Base-by-base conservation (phyloP, 805 yeast species). In the Cyberlindnera saturnus region DNA sequence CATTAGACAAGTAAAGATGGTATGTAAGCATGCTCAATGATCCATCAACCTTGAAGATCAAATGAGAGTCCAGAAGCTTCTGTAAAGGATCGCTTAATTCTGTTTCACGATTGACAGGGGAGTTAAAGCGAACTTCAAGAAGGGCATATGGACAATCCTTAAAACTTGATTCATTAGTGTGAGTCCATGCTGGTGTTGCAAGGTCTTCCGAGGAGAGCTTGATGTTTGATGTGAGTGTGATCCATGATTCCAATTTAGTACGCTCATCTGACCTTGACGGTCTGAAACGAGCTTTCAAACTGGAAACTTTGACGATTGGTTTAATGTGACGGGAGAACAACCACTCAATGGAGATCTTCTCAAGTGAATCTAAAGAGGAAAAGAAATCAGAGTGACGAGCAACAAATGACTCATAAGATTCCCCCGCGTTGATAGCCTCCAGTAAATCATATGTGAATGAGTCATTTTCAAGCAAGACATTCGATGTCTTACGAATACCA, bases 121-220 rank as follows among this genome's bases (percentile, higher is more conserved):
- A 65, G 31, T 67, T 68, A 64, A 75, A 75, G 17, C 74, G 59
- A 18, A 80, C 56, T 42, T 73, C 75, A 28, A 79, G 58, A 0
- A 75, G 63, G 0, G 77, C 67, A 51, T 74, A 72, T 3, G 82
- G 81, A 52, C 77, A 75, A 1, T 26, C 5, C 1, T 51, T 38
- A 0, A 40, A 38, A 7, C 49, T 40, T 1, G 31, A 11, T 13
- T 48, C 51, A 34, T 57, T 48, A 1, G 10, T 23, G 0, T 13
- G 13, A 1, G 57, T 50, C 60, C 60, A 57, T 6, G 18, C 11
- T 2, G 43, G 38, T 1, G 38, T 34, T 5, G 20, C 17, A 5
- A 54, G 32, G 35, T 51, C 54, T 3, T 38, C 8, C 1, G 35
- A n/a, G 3, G 51, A 48, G 16, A 48, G 37, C 26, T 48, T 47